Percentiles rank a stretch among this genome's conserved stretches.
Conservation (phyloP, 306 rosid genomes). For the Castanospermum australe region DNA sequence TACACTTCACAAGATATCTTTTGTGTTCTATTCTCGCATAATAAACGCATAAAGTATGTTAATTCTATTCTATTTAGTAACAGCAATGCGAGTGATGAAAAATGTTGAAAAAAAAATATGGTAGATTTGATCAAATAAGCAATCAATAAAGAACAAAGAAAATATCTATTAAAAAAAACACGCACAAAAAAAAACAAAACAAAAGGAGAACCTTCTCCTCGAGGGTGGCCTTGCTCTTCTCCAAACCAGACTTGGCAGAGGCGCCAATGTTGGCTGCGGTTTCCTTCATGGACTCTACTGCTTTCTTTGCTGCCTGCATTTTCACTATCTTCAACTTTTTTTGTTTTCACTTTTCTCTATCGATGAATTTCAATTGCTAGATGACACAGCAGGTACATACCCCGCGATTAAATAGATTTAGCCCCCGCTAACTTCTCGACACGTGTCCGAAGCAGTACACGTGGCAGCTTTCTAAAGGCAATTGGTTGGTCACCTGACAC, state of each 20-base stretch:
- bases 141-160: not conserved
- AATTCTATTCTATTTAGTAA: too few species aligned
- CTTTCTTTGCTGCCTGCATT: conserved; percentile 64
- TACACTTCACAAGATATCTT: too few species aligned
- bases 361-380: not conserved
- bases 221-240: conserved; percentile 66
- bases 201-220: conserved; percentile 64
- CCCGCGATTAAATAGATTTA: not conserved
- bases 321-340: not conserved
- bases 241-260: conserved; percentile 76
- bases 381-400: not conserved
- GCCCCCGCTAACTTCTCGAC: not conserved
- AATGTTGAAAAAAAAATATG: not conserved
- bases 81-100: too few species aligned
- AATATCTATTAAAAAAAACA: too few species aligned
- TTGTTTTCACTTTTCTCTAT: not conserved
- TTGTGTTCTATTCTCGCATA: too few species aligned
- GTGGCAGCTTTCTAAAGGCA: not conserved
- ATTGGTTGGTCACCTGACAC: not conserved
- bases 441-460: conserved; percentile 3
- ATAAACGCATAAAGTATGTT: too few species aligned
- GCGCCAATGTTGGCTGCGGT: conserved; percentile 68
- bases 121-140: not conserved
- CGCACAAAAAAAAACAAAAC: not conserved
- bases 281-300: conserved; percentile 53